Conservation (phyloP, 129 eudicot genomes). For the Solidago caesia region DNA sequence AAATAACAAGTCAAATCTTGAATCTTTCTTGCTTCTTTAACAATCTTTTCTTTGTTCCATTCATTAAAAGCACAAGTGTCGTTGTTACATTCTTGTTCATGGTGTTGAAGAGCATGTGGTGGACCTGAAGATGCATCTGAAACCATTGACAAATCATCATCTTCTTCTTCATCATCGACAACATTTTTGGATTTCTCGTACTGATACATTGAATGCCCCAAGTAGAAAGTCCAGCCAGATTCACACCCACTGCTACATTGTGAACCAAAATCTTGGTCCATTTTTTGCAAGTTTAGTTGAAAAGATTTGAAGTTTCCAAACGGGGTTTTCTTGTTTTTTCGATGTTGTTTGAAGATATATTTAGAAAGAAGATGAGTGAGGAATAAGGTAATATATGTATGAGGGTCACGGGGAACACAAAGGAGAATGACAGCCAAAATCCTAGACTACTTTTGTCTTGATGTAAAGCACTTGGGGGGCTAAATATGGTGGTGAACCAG, state of each 20-base stretch:
- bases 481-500: slow-evolving; percentile 29
- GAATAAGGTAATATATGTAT: not conserved
- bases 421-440: slow-evolving; percentile 37
- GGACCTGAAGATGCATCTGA: slow-evolving; percentile 83
- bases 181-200: slow-evolving; percentile 4
- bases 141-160: slow-evolving; percentile 67
- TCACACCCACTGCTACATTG: slow-evolving; percentile 69
- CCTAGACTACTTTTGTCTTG: slow-evolving; percentile 44
- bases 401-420: slow-evolving; percentile 13
- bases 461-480: slow-evolving; percentile 21
- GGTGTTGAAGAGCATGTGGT: slow-evolving; percentile 41
- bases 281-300: slow-evolving; percentile 1
- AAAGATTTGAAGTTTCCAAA: slow-evolving; percentile 8
- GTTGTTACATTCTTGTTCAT: slow-evolving; percentile 17
- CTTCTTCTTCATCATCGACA: slow-evolving; percentile 29
- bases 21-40: slow-evolving; percentile 13
- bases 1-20: slow-evolving; percentile 40
- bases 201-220: slow-evolving; percentile 44
- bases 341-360: not conserved
- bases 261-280: slow-evolving; percentile 31
- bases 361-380: not conserved
- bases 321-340: slow-evolving; percentile 6
- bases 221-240: slow-evolving; percentile 76
- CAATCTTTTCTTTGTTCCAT: not conserved
- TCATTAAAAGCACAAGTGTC: not conserved